These are phyloP conservation scores for Ogataea zsoltii DNA, from an alignment of 805 yeast genomes.

Conservation along the genomic window DNA sequence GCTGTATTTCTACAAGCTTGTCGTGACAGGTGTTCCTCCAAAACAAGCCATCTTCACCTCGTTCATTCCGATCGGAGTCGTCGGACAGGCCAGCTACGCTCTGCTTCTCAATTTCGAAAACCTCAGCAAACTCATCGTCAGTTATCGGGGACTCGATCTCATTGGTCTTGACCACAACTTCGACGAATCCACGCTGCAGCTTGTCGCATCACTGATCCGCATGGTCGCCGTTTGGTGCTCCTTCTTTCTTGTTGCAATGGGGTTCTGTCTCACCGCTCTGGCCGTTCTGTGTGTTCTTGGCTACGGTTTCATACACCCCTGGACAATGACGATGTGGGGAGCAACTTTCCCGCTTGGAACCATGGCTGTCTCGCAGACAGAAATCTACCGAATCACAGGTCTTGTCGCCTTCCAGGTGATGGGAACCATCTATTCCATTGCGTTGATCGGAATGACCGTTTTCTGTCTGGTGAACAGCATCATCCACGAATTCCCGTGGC, in stretches of 20 bases:
- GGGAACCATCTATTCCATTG: constrained; percentile 58
- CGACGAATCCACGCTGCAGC: constrained; percentile 6
- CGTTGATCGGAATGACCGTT: constrained; percentile 48
- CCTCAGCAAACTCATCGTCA: constrained; percentile 18
- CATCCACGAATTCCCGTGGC: constrained; percentile 33
- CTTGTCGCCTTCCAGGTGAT: constrained; percentile 61
- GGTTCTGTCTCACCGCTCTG: constrained; percentile 41
- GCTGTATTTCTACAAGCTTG: constrained; percentile 59
- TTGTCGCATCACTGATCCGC: constrained; percentile 10
- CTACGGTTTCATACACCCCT: constrained; percentile 36
- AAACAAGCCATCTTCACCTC: constrained; percentile 57
- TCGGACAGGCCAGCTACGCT: constrained; percentile 84
- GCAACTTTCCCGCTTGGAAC: constrained; percentile 91
- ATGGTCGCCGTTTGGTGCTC: constrained; percentile 24
- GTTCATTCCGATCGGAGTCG: constrained; percentile 78
- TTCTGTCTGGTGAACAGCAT: constrained; percentile 41
- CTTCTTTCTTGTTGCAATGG: constrained; percentile 33
- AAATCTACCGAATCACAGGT: constrained; percentile 49
- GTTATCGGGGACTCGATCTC: constrained; percentile 11
- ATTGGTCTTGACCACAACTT: constrained; percentile 11
- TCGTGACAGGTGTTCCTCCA: constrained; percentile 59
- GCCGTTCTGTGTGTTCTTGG: constrained; percentile 38
- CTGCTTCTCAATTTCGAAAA: constrained; percentile 38
- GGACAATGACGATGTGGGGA: constrained; percentile 71
- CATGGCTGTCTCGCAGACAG: constrained; percentile 60